Evolutionary conservation across 1,139 yeast genomes (phyloP).

Genomic region (Scheffersomyces titani): DNA sequence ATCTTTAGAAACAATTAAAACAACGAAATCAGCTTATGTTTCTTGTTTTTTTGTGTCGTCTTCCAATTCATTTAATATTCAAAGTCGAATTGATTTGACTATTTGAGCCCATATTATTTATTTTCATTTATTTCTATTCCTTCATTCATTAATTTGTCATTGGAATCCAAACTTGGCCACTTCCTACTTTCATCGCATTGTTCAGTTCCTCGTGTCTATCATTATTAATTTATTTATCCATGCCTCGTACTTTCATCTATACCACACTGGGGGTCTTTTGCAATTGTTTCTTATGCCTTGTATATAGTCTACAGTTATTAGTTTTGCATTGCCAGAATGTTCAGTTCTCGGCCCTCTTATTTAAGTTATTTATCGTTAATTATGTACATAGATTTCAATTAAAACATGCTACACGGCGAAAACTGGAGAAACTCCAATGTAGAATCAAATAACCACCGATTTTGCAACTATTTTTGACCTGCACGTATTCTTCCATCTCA

Average conservation of each 20-base stretch:
- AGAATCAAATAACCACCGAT: neutral
- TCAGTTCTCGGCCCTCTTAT: neutral
- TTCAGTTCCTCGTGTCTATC: neutral
- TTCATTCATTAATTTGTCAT: neutral
- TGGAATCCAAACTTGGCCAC: neutral
- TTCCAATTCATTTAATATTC: conserved; percentile 6
- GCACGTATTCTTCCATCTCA: neutral
- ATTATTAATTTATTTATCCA: neutral
- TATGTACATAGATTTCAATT: neutral
- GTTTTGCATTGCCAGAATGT: neutral
- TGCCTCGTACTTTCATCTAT: neutral
- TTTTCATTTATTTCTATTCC: neutral
- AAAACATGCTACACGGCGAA: neutral
- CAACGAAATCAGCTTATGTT: neutral
- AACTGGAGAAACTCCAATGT: neutral
- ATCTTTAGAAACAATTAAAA: conserved; percentile 2
- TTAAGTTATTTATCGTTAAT: neutral
- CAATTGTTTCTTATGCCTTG: neutral
- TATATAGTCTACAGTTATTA: neutral
- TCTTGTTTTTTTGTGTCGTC: conserved; percentile 1
- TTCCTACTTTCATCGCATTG: neutral
- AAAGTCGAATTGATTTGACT: neutral
- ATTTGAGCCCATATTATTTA: neutral
- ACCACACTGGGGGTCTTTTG: neutral
- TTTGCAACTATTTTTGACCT: neutral